Evolutionary conservation across 306 rosid genomes (phyloP).

Genomic region (Castanea mollissima): DNA sequence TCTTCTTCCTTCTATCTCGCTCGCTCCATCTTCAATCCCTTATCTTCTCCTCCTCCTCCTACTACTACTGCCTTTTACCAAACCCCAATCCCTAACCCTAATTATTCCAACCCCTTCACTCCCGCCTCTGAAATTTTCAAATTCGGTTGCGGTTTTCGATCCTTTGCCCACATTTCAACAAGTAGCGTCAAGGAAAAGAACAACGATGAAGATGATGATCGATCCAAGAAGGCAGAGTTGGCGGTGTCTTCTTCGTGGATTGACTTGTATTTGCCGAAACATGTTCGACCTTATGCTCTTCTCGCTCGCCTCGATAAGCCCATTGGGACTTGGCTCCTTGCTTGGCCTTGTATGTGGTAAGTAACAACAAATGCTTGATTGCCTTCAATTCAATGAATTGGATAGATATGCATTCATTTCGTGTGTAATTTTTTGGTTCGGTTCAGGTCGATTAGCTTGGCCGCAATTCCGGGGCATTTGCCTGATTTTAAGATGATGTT

Average conservation of each 20-base stretch:
- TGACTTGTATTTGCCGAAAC: constrained; percentile 55
- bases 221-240: constrained; percentile 4
- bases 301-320: constrained; percentile 96
- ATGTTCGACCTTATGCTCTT: constrained; percentile 67
- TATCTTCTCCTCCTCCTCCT: background rate
- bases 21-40: constrained; percentile 21
- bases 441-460: constrained; percentile 81
- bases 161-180: constrained; percentile 42
- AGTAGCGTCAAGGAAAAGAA: constrained; percentile 25
- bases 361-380: background rate
- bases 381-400: background rate
- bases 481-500: constrained; percentile 78
- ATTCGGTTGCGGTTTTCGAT: constrained; percentile 29
- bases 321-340: constrained; percentile 92
- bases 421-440: background rate
- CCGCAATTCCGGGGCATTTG: constrained; percentile 69
- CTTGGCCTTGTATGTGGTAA: constrained; percentile 90
- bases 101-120: background rate
- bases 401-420: too few relatives aligned
- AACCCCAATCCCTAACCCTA: constrained; percentile 2
- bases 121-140: constrained; percentile 15
- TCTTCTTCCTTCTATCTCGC: constrained; percentile 22
- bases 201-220: constrained; percentile 17
- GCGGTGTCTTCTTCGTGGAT: constrained; percentile 50
- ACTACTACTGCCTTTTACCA: constrained; percentile 17